A percentile compares a stretch with the other conserved stretches of the same genome.
These are phyloP conservation scores for Cicer bijugum DNA, from an alignment of 306 rosid species.

Conservation along the genomic window DNA sequence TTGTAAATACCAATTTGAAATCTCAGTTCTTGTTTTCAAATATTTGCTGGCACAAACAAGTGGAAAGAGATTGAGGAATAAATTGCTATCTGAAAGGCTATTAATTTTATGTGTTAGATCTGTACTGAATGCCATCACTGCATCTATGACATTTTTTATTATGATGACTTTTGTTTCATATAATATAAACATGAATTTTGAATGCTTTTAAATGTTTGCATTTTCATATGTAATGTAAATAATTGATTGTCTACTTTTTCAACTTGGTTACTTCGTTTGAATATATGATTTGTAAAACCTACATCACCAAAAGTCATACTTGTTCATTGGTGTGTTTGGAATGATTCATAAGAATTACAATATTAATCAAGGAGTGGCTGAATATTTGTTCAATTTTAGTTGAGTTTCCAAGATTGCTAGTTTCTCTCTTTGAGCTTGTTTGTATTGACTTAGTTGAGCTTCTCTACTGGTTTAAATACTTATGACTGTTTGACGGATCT, in stretches of 20 bases:
- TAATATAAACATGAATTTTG: slow-evolving; percentile 6
- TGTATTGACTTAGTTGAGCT: too few relatives aligned
- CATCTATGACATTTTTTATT: background rate
- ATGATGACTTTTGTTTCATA: slow-evolving; percentile 6
- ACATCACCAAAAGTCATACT: background rate
- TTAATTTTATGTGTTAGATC: background rate
- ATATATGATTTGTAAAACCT: slow-evolving; percentile 6
- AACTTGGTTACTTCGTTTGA: slow-evolving; percentile 2
- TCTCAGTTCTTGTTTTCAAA: slow-evolving; percentile 20
- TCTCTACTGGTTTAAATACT: too few relatives aligned
- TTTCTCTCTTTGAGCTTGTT: background rate
- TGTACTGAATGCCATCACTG: slow-evolving; percentile 20
- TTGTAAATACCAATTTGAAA: slow-evolving; percentile 12
- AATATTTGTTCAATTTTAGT: too few relatives aligned
- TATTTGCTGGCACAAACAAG: slow-evolving; percentile 21
- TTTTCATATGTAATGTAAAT: slow-evolving; percentile 1
- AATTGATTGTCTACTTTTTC: background rate
- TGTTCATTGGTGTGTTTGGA: slow-evolving; percentile 8
- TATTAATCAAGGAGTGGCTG: background rate
- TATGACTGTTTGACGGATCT: too few relatives aligned
- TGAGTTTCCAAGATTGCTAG: background rate
- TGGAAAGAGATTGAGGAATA: background rate
- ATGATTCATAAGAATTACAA: background rate
- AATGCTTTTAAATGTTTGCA: slow-evolving; percentile 13
- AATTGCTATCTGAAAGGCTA: slow-evolving; percentile 14